Evolutionary conservation across 148 eudicot species (phyloP).

Genomic region (Amaranthus cruentus): DNA sequence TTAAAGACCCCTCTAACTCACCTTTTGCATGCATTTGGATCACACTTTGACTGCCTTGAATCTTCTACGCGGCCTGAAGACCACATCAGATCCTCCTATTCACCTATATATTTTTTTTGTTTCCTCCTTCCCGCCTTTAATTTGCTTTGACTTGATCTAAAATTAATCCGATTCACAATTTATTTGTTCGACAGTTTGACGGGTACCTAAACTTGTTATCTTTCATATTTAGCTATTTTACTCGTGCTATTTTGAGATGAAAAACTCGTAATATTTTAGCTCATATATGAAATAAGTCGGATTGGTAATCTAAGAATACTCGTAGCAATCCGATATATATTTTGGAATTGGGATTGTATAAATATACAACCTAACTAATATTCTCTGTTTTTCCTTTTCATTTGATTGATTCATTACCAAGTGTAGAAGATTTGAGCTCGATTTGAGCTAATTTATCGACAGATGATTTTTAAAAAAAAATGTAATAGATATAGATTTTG

Average conservation of each 20-base stretch:
- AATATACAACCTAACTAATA: conserved; percentile 1
- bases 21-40: too few species aligned
- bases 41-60: conserved; percentile 28
- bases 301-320: conserved; percentile 4
- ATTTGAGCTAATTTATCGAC: too few species aligned
- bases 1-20: too few species aligned
- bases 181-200: too few species aligned
- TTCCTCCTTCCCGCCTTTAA: neutral
- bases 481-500: too few species aligned
- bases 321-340: conserved; percentile 22
- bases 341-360: conserved; percentile 22
- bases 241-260: too few species aligned
- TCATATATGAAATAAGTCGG: neutral
- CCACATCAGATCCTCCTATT: conserved; percentile 6
- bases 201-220: too few species aligned
- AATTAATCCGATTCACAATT: too few species aligned
- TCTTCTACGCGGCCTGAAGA: conserved; percentile 27
- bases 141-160: neutral
- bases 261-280: too few species aligned
- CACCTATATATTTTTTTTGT: neutral
- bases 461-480: too few species aligned
- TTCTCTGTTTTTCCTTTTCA: neutral
- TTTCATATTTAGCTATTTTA: too few species aligned
- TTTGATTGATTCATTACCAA: neutral
- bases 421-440: neutral